phyloP scores from a whole-genome alignment of 2,329 filamentous ascomycete genomes.

The Coleophoma eucalyptorum region DNA sequence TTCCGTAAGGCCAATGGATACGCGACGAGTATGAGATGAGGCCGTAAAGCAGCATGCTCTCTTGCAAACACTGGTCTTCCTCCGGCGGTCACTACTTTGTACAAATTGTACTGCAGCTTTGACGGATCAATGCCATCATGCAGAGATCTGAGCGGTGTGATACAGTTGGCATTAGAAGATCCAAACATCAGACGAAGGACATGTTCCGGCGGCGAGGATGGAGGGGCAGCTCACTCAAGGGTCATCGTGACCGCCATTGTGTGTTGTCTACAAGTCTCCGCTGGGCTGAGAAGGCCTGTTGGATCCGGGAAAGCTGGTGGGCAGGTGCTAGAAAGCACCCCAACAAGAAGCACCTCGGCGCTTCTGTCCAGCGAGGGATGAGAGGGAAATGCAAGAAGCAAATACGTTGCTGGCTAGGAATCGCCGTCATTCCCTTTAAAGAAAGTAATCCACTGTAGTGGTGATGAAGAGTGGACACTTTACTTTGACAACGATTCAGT shows the following conservation, averaged over 20 bases:
- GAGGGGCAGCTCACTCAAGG: neutral
- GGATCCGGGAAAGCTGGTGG: neutral
- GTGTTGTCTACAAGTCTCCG: conserved; percentile 8
- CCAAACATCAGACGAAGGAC: neutral
- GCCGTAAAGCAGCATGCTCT: conserved; percentile 9
- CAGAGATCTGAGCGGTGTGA: conserved; percentile 16
- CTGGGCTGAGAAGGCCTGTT: neutral
- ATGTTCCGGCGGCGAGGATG: neutral
- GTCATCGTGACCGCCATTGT: conserved; percentile 17
- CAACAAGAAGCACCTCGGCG: neutral
- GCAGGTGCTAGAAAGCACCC: neutral
- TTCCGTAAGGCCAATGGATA: conserved; percentile 9
- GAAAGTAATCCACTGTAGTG: neutral
- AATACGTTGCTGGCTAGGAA: neutral
- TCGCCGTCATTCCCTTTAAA: neutral
- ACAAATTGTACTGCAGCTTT: neutral
- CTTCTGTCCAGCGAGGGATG: neutral
- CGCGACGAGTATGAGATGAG: conserved; percentile 15
- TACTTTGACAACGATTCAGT: neutral
- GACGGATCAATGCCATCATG: conserved; percentile 2
- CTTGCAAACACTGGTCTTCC: neutral
- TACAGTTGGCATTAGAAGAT: conserved; percentile 2
- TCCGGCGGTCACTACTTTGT: neutral
- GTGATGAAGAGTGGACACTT: neutral
- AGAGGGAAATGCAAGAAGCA: neutral